Evolutionary conservation across 805 yeast species (phyloP).

Genomic region (Allodekkera sacchari): DNA sequence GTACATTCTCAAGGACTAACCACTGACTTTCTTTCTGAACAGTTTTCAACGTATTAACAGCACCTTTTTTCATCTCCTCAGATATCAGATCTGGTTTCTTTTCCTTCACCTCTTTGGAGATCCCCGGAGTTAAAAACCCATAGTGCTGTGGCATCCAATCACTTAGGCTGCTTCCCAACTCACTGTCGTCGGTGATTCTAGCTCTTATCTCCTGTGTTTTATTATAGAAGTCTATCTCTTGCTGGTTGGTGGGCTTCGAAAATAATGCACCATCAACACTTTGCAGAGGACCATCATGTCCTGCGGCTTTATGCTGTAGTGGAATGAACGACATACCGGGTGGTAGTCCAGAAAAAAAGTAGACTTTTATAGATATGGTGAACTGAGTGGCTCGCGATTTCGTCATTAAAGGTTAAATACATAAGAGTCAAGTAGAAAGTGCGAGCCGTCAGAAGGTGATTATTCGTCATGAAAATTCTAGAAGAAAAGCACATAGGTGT

Average conservation of each 20-base stretch:
- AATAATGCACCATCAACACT: slow-evolving; percentile 60
- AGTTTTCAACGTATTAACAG: slow-evolving; percentile 7
- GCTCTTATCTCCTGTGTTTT: slow-evolving; percentile 14
- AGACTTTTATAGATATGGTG: too few relatives aligned
- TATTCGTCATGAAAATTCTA: too few relatives aligned
- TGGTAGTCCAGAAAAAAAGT: too few relatives aligned
- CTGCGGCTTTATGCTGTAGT: slow-evolving; percentile 74
- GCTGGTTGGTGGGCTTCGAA: slow-evolving; percentile 54
- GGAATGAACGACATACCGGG: slow-evolving; percentile 22
- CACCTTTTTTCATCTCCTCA: slow-evolving; percentile 12
- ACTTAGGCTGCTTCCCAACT: slow-evolving; percentile 26
- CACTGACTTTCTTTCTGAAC: slow-evolving; percentile 26
- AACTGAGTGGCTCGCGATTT: too few relatives aligned
- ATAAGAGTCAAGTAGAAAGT: too few relatives aligned
- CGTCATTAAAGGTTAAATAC: too few relatives aligned
- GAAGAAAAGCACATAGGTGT: too few relatives aligned
- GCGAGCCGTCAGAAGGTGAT: too few relatives aligned
- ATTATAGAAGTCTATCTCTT: slow-evolving; percentile 73
- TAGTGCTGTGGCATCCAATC: slow-evolving; percentile 59
- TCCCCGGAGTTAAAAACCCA: slow-evolving; percentile 50
- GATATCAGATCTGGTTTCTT: slow-evolving; percentile 14
- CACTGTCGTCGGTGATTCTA: slow-evolving; percentile 14
- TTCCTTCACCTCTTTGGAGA: slow-evolving; percentile 21
- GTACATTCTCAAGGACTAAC: slow-evolving; percentile 64
- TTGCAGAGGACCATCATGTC: slow-evolving; percentile 74